A percentile compares a stretch with the other conserved stretches of the same genome.
These are phyloP conservation scores for Xylariomycetidae sp. DNA, from an alignment of 2,329 filamentous ascomycete genomes.

Conservation along the genomic window DNA sequence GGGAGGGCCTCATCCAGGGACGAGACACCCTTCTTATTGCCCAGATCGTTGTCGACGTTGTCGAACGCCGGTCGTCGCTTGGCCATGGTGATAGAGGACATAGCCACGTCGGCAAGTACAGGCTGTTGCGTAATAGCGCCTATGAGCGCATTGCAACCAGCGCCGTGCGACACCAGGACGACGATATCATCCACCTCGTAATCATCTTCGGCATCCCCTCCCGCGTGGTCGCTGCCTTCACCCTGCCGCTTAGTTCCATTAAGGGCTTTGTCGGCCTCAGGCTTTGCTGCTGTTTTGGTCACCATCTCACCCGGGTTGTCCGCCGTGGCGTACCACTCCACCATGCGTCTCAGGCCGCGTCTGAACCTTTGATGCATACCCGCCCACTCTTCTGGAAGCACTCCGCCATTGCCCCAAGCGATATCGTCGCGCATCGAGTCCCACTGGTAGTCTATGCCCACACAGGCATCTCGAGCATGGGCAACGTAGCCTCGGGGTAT, in stretches of 20 bases:
- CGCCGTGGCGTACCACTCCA: slow-evolving; percentile 71
- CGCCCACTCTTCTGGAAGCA: slow-evolving; percentile 91
- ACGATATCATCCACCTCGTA: slow-evolving; percentile 72
- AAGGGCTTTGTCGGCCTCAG: slow-evolving; percentile 11
- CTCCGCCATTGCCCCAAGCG: slow-evolving; percentile 81
- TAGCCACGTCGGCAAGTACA: slow-evolving; percentile 81
- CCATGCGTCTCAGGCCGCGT: slow-evolving; percentile 67
- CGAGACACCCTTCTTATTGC: slow-evolving; percentile 12
- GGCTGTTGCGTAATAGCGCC: slow-evolving; percentile 88
- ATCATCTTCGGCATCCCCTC: slow-evolving; percentile 44
- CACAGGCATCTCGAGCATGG: slow-evolving; percentile 82
- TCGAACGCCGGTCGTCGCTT: slow-evolving; percentile 49
- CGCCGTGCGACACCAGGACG: slow-evolving; percentile 86
- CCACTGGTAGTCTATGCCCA: slow-evolving; percentile 90
- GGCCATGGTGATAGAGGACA: slow-evolving; percentile 89
- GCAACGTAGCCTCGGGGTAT: slow-evolving; percentile 86
- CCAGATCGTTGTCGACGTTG: slow-evolving; percentile 27
- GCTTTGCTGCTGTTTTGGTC: slow-evolving; percentile 32
- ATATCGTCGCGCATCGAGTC: slow-evolving; percentile 77
- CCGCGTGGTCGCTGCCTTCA: slow-evolving; percentile 27
- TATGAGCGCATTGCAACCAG: slow-evolving; percentile 92
- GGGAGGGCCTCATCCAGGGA: slow-evolving; percentile 22
- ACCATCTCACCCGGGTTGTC: slow-evolving; percentile 47
- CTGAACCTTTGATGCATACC: slow-evolving; percentile 90
- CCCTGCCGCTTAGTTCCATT: slow-evolving; percentile 21